Percentiles rank a stretch among this genome's conserved stretches.
These are phyloP conservation scores for Metschnikowia kofuensis DNA, from an alignment of 805 yeast species.

Conservation along the genomic window DNA sequence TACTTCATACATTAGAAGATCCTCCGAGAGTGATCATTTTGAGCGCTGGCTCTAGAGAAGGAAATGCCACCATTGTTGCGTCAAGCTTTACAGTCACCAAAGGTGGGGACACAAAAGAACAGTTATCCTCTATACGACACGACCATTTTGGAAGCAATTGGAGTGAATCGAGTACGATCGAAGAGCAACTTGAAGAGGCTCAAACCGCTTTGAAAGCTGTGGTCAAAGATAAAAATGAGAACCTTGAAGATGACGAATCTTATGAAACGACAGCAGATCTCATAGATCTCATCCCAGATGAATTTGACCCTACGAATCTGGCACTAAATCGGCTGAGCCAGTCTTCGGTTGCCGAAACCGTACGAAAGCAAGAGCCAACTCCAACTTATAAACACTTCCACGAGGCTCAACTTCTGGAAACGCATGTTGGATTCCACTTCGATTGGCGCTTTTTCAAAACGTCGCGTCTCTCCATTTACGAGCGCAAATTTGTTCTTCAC, in stretches of 20 bases:
- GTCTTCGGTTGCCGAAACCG: background rate
- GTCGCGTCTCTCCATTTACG: slow-evolving; percentile 23
- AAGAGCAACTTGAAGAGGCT: background rate
- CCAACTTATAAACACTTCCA: slow-evolving; percentile 12
- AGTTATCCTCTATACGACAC: background rate
- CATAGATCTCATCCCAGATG: background rate
- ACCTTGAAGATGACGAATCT: background rate
- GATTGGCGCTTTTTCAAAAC: slow-evolving; percentile 23
- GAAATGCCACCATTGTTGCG: background rate
- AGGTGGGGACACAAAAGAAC: background rate
- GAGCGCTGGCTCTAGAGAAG: slow-evolving; percentile 19
- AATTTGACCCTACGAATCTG: background rate
- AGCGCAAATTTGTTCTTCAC: slow-evolving; percentile 34
- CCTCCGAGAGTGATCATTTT: slow-evolving; percentile 31
- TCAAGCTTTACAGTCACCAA: background rate
- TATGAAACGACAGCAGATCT: background rate
- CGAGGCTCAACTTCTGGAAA: slow-evolving; percentile 10
- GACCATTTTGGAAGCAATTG: too few relatives aligned
- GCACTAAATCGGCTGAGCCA: background rate
- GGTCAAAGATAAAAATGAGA: too few relatives aligned
- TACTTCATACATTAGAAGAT: slow-evolving; percentile 25
- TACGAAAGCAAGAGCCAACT: background rate
- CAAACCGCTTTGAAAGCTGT: background rate
- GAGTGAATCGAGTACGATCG: too few relatives aligned
- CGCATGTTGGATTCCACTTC: slow-evolving; percentile 15